Conservation (phyloP, 148 eudicot species). For the Beta vulgaris region DNA sequence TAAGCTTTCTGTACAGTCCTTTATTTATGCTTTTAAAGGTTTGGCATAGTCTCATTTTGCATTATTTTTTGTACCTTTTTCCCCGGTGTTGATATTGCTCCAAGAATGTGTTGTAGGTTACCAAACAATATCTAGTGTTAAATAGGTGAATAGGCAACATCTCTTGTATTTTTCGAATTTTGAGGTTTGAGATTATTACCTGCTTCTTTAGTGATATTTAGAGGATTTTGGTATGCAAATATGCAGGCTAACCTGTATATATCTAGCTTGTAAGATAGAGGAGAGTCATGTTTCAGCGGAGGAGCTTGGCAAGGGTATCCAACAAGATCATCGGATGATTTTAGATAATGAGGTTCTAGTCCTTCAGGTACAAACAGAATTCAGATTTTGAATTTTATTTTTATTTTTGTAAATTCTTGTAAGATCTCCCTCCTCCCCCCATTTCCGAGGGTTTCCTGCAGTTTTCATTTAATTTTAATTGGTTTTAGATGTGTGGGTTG, state of each 20-base stretch:
- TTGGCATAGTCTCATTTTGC: neutral
- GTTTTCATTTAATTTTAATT: neutral
- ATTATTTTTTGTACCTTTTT: neutral
- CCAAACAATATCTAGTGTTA: neutral
- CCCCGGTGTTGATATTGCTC: neutral
- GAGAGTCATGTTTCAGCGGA: constrained; percentile 98
- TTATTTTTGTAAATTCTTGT: neutral
- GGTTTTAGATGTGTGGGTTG: neutral
- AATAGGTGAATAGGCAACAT: neutral
- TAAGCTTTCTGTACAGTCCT: constrained; percentile 35
- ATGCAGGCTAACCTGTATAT: constrained; percentile 89
- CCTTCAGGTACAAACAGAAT: constrained; percentile 65
- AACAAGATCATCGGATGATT: constrained; percentile 81
- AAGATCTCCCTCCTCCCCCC: neutral
- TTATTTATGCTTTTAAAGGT: neutral
- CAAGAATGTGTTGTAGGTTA: constrained; percentile 4
- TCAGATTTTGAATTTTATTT: neutral
- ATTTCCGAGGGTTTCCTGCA: too few relatives aligned
- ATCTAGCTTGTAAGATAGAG: constrained; percentile 97
- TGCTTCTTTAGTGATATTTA: neutral
- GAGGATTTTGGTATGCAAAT: neutral
- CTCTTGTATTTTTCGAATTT: neutral
- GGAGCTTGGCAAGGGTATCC: constrained; percentile 94
- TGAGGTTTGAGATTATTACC: neutral
- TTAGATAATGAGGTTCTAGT: constrained; percentile 92